phyloP scores from a whole-genome alignment of 116 monocot genomes.

The Thalassia testudinum region DNA sequence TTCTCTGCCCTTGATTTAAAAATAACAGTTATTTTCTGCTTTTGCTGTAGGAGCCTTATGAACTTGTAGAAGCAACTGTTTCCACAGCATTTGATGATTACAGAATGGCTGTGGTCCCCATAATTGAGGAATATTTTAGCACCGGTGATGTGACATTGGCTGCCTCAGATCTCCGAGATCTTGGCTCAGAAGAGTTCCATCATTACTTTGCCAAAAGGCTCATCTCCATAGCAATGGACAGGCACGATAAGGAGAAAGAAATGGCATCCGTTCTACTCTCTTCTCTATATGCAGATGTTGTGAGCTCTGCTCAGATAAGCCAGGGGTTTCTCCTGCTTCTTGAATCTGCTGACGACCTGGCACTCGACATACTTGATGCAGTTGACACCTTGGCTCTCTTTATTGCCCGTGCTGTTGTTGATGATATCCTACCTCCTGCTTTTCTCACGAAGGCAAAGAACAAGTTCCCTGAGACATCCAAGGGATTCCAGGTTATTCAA shows the following conservation, averaged over 20 bases:
- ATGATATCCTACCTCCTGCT: constrained; percentile 88
- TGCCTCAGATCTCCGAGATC: constrained; percentile 63
- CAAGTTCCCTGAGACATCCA: constrained; percentile 38
- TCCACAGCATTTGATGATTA: constrained; percentile 56
- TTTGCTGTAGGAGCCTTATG: constrained; percentile 60
- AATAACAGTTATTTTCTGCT: neutral
- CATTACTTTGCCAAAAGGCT: constrained; percentile 84
- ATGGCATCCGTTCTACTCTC: constrained; percentile 92
- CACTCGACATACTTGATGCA: constrained; percentile 72
- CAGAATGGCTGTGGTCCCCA: constrained; percentile 46
- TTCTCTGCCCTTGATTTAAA: neutral
- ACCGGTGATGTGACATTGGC: constrained; percentile 63
- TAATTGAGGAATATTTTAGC: constrained; percentile 86
- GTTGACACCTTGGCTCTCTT: constrained; percentile 83
- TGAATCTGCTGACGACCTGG: constrained; percentile 78
- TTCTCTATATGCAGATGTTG: constrained; percentile 59
- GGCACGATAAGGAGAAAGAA: constrained; percentile 91
- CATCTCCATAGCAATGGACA: constrained; percentile 87
- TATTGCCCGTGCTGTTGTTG: constrained; percentile 84
- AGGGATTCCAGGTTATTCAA: constrained; percentile 50
- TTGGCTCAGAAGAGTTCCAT: constrained; percentile 62
- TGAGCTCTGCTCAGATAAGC: constrained; percentile 51
- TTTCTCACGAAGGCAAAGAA: constrained; percentile 46
- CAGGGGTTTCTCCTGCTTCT: constrained; percentile 78
- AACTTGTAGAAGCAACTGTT: constrained; percentile 54